Percentiles rank a stretch among this genome's conserved stretches.
These are phyloP conservation scores for Aspergillus neoniger DNA, from an alignment of 2,329 filamentous ascomycete genomes.

Conservation along the genomic window DNA sequence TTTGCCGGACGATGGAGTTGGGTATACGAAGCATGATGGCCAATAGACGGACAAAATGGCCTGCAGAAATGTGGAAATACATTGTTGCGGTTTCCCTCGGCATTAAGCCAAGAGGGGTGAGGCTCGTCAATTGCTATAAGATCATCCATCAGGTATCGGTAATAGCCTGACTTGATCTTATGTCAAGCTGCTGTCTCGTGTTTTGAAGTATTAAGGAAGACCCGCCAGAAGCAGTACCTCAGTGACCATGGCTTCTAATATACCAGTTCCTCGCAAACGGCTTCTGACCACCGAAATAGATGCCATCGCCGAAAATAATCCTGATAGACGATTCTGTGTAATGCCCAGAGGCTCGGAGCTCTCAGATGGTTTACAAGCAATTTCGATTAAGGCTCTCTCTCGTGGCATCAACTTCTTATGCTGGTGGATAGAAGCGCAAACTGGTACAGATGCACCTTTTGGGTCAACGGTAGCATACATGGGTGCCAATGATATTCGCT, in stretches of 20 bases:
- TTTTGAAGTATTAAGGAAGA: too few species aligned
- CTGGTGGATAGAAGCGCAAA: background rate
- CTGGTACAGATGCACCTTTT: background rate
- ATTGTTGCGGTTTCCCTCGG: background rate
- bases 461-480: slow-evolving; percentile 20
- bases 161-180: too few species aligned
- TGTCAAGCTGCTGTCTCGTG: too few species aligned
- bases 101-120: background rate
- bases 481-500: slow-evolving; percentile 25
- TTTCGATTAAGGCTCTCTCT: background rate
- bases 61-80: background rate
- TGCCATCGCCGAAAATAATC: background rate
- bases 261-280: background rate
- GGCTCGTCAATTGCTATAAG: background rate
- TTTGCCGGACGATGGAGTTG: background rate
- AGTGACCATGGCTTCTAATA: background rate
- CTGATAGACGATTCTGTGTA: background rate
- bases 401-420: background rate
- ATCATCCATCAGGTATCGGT: background rate
- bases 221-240: background rate
- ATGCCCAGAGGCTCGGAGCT: background rate
- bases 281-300: background rate
- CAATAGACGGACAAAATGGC: background rate
- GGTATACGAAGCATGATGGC: background rate
- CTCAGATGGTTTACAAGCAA: background rate